Conservation (phyloP, 331 rosid species). For the Prunus yedoensis region DNA sequence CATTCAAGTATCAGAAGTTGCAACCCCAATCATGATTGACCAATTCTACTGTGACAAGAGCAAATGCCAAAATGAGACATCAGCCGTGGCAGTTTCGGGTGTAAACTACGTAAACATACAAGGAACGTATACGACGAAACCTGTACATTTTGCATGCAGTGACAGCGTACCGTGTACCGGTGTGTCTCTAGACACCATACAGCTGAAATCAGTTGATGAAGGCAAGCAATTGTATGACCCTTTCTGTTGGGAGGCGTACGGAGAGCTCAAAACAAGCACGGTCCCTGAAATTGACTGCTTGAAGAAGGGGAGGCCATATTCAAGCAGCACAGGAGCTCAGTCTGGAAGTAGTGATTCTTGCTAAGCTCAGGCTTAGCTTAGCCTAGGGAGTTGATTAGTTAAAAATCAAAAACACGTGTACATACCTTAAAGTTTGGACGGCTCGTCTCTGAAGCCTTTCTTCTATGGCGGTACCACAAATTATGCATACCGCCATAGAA, state of each 20-base stretch:
- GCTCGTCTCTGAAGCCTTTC: not conserved
- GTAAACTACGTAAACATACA: slow-evolving; percentile 46
- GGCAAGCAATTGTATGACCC: slow-evolving; percentile 27
- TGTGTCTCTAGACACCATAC: slow-evolving; percentile 60
- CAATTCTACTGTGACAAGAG: slow-evolving; percentile 77
- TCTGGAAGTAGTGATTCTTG: slow-evolving; percentile 40
- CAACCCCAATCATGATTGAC: slow-evolving; percentile 64
- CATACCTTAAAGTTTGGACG: not conserved
- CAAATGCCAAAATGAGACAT: slow-evolving; percentile 49
- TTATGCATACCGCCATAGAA: not conserved
- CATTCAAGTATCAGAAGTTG: slow-evolving; percentile 65
- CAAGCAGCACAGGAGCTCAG: slow-evolving; percentile 1
- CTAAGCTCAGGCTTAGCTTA: slow-evolving; percentile 12
- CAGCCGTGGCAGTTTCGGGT: slow-evolving; percentile 74
- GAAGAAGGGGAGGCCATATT: slow-evolving; percentile 39
- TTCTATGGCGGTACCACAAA: not conserved
- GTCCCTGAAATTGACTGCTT: slow-evolving; percentile 58
- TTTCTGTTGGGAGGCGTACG: slow-evolving; percentile 82
- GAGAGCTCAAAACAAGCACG: slow-evolving; percentile 56
- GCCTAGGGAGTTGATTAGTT: not conserved
- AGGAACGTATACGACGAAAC: slow-evolving; percentile 61
- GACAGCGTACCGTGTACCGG: slow-evolving; percentile 68
- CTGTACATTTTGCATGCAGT: slow-evolving; percentile 73
- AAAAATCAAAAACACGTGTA: not conserved
- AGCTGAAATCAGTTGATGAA: slow-evolving; percentile 37